Percentiles rank a stretch among this genome's conserved stretches.
Conservation (phyloP, 345 rosid genomes). For the Citrus glauca region DNA sequence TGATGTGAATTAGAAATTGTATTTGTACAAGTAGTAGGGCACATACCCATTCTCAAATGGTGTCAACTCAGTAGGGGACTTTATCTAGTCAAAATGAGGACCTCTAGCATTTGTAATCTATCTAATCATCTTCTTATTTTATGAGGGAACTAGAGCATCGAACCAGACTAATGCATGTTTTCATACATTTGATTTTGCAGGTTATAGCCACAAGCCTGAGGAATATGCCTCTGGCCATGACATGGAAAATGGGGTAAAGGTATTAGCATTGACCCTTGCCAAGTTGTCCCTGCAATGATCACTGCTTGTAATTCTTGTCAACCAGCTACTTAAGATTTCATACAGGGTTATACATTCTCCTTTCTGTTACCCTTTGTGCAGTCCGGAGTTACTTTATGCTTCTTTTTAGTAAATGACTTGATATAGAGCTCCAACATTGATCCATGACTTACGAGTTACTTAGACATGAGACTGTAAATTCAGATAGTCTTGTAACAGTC, state of each 20-base stretch:
- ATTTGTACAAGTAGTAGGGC: too few species aligned
- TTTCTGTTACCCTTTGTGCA: neutral
- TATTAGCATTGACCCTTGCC: constrained; percentile 68
- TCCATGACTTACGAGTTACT: neutral
- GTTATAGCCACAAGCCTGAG: constrained; percentile 96
- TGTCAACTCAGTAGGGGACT: neutral
- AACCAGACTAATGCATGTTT: neutral
- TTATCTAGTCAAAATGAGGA: neutral
- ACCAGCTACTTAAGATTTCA: constrained; percentile 4
- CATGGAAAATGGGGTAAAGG: constrained; percentile 66
- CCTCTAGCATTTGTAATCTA: neutral
- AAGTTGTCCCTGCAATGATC: constrained; percentile 53
- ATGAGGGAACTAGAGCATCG: neutral
- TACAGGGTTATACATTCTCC: neutral
- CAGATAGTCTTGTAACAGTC: neutral
- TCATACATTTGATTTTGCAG: constrained; percentile 38
- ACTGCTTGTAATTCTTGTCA: neutral
- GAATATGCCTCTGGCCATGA: constrained; percentile 65
- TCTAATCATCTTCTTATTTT: neutral
- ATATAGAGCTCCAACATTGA: neutral
- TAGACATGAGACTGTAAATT: neutral
- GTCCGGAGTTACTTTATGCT: neutral
- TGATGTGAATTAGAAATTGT: neutral
- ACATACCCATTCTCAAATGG: neutral
- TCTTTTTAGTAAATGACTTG: neutral